A percentile compares a stretch with the other conserved stretches of the same genome.
Evolutionary conservation across 441 rosid species (phyloP).

Genomic region (Sinapis alba): DNA sequence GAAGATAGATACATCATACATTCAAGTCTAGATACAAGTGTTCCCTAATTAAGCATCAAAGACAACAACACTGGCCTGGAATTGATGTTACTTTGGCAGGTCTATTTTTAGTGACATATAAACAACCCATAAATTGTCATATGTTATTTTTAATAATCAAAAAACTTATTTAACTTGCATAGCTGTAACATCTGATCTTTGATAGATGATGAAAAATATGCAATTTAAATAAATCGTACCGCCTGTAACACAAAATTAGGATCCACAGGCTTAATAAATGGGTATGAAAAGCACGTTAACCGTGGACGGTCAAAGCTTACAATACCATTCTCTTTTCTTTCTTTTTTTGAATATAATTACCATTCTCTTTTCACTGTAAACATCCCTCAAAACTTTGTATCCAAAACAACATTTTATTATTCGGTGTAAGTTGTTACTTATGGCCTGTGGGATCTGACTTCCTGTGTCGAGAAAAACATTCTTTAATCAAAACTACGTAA

Average conservation of each 20-base stretch:
- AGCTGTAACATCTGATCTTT: no score
- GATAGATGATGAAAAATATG: no score
- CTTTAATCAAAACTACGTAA: neutral
- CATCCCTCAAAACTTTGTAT: neutral
- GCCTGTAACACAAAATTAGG: no score
- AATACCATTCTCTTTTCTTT: no score
- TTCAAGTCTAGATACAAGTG: conserved; percentile 3
- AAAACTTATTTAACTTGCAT: no score
- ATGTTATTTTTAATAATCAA: neutral
- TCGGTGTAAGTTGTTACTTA: neutral
- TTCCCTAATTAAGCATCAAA: neutral
- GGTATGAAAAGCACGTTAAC: no score
- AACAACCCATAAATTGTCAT: neutral
- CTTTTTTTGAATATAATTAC: no score
- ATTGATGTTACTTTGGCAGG: neutral
- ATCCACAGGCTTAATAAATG: no score
- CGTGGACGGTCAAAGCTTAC: no score
- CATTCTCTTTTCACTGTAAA: neutral
- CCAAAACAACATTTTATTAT: neutral
- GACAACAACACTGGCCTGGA: conserved; percentile 11
- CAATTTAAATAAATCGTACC: no score
- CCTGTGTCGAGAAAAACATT: neutral
- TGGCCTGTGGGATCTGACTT: neutral
- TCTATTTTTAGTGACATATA: neutral
- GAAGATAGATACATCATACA: neutral